Base-by-base conservation (phyloP, 2,329 filamentous ascomycete genomes). In the Chrysosphaeria jannelii region DNA sequence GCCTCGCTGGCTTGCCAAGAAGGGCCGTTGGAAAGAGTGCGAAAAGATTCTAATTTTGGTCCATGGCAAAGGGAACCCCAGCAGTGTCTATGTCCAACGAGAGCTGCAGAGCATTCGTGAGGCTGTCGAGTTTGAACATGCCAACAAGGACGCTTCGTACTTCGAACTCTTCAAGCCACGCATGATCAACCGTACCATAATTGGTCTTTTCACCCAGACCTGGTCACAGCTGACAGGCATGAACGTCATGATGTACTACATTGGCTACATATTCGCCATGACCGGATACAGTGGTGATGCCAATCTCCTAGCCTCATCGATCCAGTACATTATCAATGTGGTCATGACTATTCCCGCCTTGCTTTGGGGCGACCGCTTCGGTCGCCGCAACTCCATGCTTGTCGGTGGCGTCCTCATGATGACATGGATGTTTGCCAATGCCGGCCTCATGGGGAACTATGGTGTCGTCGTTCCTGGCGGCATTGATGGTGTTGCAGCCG, bases 291-390 rank as follows among this genome's bases (percentile, higher is more conserved):
- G 41, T 2, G 53, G 58, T 32, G 52, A 50, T 25, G 54, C 61
- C 18, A 29, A 27, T 19, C 51, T 75, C 6, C 41, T 71, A 21
- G 55, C 67, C 6, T 67, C 62, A 11, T 61, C 57, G 6, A 72
- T 74, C 30, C 62, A 72, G 36, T 74, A 71, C 38, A 52, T 78
- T 33, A 74, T 81, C 48, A 79, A 79, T 39, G 71, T 81, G 2
- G 29, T 65, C 24, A 72, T 75, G 63, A 81, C 74, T 0, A 39
- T 79, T 3, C 68, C 70, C 0, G 71, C 71, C 2, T 52, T 81
- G 13, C 43, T 79, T 27, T 79, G 50, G 46, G 57, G 79, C 34
- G 72, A 85, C 33, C 50, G 53, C 26, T 74, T 66, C 62, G 74
- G 74, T 22, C 70, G 72, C 31, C 70, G 69, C 20, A 48, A 48